phyloP scores from a whole-genome alignment of 768 basidiomycete genomes.

The Chiua virens region DNA sequence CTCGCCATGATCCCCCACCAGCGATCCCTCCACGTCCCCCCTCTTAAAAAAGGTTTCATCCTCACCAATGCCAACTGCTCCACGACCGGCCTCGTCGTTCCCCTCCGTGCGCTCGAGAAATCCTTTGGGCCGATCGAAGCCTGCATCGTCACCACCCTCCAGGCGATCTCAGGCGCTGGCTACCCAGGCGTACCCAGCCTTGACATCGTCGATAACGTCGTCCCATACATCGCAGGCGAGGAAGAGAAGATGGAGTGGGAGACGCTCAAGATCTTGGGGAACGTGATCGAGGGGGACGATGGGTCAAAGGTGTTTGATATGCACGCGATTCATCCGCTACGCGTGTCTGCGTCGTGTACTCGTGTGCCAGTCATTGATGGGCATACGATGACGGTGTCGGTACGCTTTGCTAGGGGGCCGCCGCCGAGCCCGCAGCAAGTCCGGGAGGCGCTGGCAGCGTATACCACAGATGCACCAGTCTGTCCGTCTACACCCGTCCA shows the following conservation, averaged over 20 bases:
- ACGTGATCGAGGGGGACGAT: constrained; percentile 56
- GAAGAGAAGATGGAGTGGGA: constrained; percentile 99
- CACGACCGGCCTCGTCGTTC: constrained; percentile 89
- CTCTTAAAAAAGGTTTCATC: constrained; percentile 84
- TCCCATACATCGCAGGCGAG: constrained; percentile 92
- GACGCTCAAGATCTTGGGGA: constrained; percentile 94
- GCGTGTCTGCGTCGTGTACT: constrained; percentile 89
- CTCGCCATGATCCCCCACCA: constrained; percentile 84
- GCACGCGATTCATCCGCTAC: constrained; percentile 77
- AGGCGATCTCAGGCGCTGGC: constrained; percentile 97
- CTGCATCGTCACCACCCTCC: constrained; percentile 92
- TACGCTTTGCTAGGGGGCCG: constrained; percentile 77
- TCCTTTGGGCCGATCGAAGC: constrained; percentile 93
- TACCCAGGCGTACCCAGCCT: constrained; percentile 91
- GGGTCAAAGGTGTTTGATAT: constrained; percentile 74
- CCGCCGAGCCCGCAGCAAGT: constrained; percentile 88
- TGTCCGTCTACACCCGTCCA: constrained; percentile 86
- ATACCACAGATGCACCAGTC: constrained; percentile 72
- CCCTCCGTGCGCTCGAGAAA: constrained; percentile 86
- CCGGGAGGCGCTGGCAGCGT: constrained; percentile 73
- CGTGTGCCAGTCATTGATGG: constrained; percentile 96
- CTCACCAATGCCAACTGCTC: constrained; percentile 99
- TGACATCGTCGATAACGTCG: constrained; percentile 94
- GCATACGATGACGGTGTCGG: constrained; percentile 87
- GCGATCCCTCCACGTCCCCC: constrained; percentile 62